Percentiles rank a stretch among this genome's conserved stretches.
Conservation (phyloP, 495 filamentous ascomycete genomes). For the Xylaria venustula region DNA sequence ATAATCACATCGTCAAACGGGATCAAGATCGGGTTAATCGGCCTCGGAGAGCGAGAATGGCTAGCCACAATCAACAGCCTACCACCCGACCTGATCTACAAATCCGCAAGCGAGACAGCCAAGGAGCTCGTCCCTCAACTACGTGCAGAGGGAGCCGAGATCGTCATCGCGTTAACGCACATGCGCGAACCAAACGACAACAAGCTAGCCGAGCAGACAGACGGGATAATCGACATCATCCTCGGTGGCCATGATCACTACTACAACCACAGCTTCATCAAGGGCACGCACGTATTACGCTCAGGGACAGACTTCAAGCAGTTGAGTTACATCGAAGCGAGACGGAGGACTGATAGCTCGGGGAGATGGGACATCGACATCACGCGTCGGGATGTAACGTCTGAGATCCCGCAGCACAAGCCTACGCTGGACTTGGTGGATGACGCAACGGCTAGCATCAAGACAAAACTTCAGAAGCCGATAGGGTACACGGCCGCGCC, state of each 20-base stretch:
- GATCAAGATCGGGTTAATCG: conserved; percentile 81
- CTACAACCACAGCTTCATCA: conserved; percentile 72
- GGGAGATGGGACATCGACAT: conserved; percentile 77
- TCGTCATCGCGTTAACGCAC: conserved; percentile 79
- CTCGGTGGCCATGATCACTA: conserved; percentile 90
- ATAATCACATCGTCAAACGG: conserved; percentile 79
- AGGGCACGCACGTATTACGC: conserved; percentile 74
- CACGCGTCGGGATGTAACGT: conserved; percentile 66
- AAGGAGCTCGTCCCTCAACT: conserved; percentile 67
- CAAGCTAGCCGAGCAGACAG: conserved; percentile 69
- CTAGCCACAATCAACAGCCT: conserved; percentile 83
- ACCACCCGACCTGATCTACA: conserved; percentile 76
- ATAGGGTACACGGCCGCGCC: conserved; percentile 77
- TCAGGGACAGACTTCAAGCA: conserved; percentile 91
- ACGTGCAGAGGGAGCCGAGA: conserved; percentile 72
- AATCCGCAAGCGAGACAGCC: conserved; percentile 69
- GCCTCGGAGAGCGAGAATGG: conserved; percentile 75
- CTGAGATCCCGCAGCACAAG: conserved; percentile 60
- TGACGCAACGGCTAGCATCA: conserved; percentile 66
- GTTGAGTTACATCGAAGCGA: conserved; percentile 79
- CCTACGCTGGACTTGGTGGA: conserved; percentile 58
- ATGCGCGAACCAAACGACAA: conserved; percentile 83
- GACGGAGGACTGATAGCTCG: conserved; percentile 43
- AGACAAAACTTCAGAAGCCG: conserved; percentile 74
- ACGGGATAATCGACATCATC: conserved; percentile 75